Evolutionary conservation across 1,284 basidiomycete species (phyloP).

Genomic region (Omphalotus olearius): DNA sequence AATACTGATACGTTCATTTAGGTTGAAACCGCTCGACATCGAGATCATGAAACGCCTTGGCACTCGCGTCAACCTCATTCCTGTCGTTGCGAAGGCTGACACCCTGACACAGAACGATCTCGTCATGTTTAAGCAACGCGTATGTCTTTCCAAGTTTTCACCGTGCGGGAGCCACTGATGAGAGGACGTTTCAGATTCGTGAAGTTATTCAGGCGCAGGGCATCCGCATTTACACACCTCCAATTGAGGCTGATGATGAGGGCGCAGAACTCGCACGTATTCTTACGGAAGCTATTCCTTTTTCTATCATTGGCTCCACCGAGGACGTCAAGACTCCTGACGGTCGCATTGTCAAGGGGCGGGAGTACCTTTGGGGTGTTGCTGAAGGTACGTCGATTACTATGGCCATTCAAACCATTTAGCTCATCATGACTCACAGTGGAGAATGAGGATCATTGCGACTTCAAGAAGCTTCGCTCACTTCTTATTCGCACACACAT

Average conservation of each 20-base stretch:
- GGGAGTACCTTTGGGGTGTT: constrained; percentile 99
- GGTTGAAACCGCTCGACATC: constrained; percentile 96
- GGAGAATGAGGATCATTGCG: constrained; percentile 98
- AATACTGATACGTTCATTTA: constrained; percentile 25
- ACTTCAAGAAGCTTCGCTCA: constrained; percentile 97
- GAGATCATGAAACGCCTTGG: constrained; percentile 99
- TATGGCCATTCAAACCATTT: background rate
- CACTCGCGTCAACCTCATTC: constrained; percentile 94
- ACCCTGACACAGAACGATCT: constrained; percentile 94
- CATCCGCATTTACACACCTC: constrained; percentile 94
- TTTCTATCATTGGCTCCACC: constrained; percentile 97
- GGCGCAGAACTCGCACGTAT: constrained; percentile 87
- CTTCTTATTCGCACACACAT: constrained; percentile 98
- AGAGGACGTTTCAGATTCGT: constrained; percentile 57
- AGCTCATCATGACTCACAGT: constrained; percentile 43
- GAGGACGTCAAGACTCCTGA: constrained; percentile 91
- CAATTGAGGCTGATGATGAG: constrained; percentile 90
- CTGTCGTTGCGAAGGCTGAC: constrained; percentile 96
- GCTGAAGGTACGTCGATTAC: constrained; percentile 71
- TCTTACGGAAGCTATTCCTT: constrained; percentile 90
- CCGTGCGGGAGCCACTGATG: constrained; percentile 3
- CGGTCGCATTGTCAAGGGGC: constrained; percentile 92
- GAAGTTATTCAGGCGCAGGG: constrained; percentile 89
- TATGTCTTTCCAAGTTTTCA: constrained; percentile 39
- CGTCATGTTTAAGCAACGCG: constrained; percentile 88